Conservation (phyloP, 129 eudicot species). For the Dittrichia graveolens region DNA sequence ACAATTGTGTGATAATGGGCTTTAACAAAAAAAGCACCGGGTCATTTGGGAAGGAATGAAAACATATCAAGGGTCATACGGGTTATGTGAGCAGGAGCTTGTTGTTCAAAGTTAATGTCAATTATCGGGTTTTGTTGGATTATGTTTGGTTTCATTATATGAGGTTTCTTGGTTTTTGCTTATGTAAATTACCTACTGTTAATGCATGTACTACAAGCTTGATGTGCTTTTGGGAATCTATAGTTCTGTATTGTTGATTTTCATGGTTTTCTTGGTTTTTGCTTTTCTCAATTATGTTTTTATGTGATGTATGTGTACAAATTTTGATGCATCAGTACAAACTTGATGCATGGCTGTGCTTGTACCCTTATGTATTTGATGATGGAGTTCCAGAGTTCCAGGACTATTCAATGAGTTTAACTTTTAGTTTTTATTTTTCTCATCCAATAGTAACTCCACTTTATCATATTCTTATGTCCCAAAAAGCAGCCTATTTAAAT, state of each 20-base stretch:
- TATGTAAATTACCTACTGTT: conserved; percentile 8
- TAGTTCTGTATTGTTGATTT: no score
- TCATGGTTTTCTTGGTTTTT: no score
- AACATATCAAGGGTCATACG: no score
- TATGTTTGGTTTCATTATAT: background rate
- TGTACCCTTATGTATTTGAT: conserved; percentile 8
- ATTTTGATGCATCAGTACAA: no score
- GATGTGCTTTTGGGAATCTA: background rate
- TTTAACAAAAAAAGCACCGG: no score
- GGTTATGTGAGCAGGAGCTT: no score
- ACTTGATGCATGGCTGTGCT: conserved; percentile 11
- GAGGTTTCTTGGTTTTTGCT: conserved; percentile 12
- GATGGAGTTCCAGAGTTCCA: background rate
- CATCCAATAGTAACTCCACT: background rate
- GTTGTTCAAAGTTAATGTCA: no score
- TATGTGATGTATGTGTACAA: no score
- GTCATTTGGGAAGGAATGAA: no score
- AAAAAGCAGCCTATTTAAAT: conserved; percentile 5
- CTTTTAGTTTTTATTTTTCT: background rate
- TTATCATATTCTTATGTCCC: conserved; percentile 17
- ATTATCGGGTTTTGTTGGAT: background rate
- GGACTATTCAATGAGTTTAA: background rate
- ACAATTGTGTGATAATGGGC: no score
- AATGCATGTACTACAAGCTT: conserved; percentile 24
- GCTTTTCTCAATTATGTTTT: no score